phyloP scores from a whole-genome alignment of 345 rosid genomes.

The Isatis tinctoria region DNA sequence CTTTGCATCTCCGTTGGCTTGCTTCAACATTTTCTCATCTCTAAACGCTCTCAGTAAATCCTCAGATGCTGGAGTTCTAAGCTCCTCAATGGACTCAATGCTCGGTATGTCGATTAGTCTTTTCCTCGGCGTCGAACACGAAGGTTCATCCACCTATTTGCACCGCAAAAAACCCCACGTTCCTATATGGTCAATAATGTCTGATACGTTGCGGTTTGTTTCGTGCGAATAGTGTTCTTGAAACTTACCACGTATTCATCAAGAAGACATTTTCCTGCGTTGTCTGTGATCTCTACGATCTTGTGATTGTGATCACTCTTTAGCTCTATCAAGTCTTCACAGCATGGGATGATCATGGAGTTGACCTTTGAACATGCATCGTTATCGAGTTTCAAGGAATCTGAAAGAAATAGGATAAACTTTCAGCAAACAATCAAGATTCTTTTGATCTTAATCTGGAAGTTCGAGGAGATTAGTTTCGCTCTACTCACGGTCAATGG shows the following conservation, averaged over 20 bases:
- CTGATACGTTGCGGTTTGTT: background rate
- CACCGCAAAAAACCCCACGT: background rate
- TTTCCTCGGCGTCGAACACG: conserved; percentile 89
- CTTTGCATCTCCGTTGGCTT: conserved; percentile 72
- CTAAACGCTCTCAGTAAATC: conserved; percentile 68
- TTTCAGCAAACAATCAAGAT: background rate
- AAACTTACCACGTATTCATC: conserved; percentile 72
- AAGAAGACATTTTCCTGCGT: conserved; percentile 88
- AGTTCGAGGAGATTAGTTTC: background rate
- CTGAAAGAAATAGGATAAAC: conserved; percentile 34
- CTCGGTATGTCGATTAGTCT: conserved; percentile 74
- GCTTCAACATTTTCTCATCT: conserved; percentile 61
- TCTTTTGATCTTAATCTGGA: background rate
- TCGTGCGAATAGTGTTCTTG: background rate
- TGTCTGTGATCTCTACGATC: conserved; percentile 72
- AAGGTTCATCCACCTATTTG: conserved; percentile 78
- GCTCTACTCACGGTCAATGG: conserved; percentile 70
- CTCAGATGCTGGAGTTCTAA: conserved; percentile 81
- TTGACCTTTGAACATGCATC: conserved; percentile 77
- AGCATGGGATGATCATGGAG: conserved; percentile 82
- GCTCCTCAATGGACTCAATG: conserved; percentile 74
- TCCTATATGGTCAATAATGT: background rate
- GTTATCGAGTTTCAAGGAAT: conserved; percentile 81
- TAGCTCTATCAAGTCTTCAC: conserved; percentile 71
- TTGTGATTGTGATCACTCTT: conserved; percentile 85